A percentile compares a stretch with the other conserved stretches of the same genome.
phyloP scores from a whole-genome alignment of 2,329 filamentous ascomycete species.

The Coniosporium tulheliwenetii region DNA sequence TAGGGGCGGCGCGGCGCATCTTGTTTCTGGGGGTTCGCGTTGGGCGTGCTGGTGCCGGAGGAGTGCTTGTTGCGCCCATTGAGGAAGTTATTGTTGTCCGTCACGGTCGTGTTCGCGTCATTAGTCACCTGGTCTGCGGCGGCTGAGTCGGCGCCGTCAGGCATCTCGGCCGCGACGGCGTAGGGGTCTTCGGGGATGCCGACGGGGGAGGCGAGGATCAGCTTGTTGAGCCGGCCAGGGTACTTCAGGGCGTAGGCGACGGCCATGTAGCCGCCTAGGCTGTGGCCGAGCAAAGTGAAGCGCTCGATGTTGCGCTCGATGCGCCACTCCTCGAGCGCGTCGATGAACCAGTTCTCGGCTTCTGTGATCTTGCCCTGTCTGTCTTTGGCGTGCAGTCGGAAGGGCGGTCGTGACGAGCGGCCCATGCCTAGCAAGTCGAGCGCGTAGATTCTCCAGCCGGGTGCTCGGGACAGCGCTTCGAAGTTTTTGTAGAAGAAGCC shows the following conservation, averaged over 20 bases:
- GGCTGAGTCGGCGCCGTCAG: slow-evolving; percentile 58
- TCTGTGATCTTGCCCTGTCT: slow-evolving; percentile 67
- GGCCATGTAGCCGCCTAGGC: slow-evolving; percentile 85
- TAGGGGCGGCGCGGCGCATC: slow-evolving; percentile 41
- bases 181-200: slow-evolving; percentile 91
- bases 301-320: slow-evolving; percentile 75
- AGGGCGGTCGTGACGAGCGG: slow-evolving; percentile 67
- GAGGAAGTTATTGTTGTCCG: slow-evolving; percentile 39
- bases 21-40: slow-evolving; percentile 14
- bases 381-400: slow-evolving; percentile 73
- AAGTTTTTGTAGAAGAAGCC: slow-evolving; percentile 99
- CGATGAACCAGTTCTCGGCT: slow-evolving; percentile 90
- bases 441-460: slow-evolving; percentile 80
- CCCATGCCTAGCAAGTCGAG: slow-evolving; percentile 96
- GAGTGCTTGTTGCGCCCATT: slow-evolving; percentile 27
- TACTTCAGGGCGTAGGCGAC: slow-evolving; percentile 95
- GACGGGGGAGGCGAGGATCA: slow-evolving; percentile 87
- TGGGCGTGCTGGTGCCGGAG: slow-evolving; percentile 10
- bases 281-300: slow-evolving; percentile 88
- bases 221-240: slow-evolving; percentile 83
- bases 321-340: slow-evolving; percentile 93
- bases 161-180: slow-evolving; percentile 65
- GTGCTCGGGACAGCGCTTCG: slow-evolving; percentile 62
- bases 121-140: slow-evolving; percentile 66
- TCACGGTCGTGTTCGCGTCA: slow-evolving; percentile 27